Conservation (phyloP, 2,329 filamentous ascomycete species). For the Mycosphaerella sp. region DNA sequence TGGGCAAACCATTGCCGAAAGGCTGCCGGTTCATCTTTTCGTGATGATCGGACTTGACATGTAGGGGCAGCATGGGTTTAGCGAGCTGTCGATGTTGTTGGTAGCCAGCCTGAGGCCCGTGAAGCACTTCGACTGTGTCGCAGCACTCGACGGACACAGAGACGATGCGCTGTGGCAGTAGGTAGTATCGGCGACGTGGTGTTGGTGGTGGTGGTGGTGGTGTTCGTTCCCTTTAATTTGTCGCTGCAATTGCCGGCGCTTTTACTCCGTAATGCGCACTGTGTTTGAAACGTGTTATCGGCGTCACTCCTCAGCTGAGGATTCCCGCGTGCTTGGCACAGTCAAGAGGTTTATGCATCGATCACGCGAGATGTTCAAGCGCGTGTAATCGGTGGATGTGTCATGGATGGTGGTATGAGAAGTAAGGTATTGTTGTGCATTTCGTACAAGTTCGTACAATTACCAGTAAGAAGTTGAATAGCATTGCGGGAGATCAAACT, state of each 20-base stretch:
- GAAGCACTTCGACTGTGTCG: neutral
- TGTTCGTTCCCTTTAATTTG: neutral
- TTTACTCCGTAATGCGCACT: slow-evolving; percentile 2
- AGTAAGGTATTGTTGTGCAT: neutral
- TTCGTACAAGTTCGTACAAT: too few species aligned
- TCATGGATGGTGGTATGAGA: too few species aligned
- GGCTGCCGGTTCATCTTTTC: slow-evolving; percentile 79
- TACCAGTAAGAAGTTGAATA: too few species aligned
- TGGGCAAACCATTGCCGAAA: slow-evolving; percentile 61
- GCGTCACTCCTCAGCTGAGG: neutral
- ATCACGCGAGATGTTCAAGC: too few species aligned
- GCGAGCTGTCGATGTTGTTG: neutral
- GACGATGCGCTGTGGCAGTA: neutral
- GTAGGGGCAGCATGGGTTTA: slow-evolving; percentile 53
- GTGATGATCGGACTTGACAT: slow-evolving; percentile 46
- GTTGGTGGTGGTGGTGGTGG: neutral
- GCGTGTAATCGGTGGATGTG: too few species aligned
- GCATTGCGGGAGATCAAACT: neutral
- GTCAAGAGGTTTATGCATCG: too few species aligned
- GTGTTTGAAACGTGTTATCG: slow-evolving; percentile 16
- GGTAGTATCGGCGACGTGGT: neutral
- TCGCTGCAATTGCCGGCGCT: neutral
- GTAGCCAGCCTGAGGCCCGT: slow-evolving; percentile 7
- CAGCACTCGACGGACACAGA: neutral
- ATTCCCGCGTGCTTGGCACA: neutral